phyloP scores from a whole-genome alignment of 306 rosid genomes.

The Cucurbita argyrosperma region DNA sequence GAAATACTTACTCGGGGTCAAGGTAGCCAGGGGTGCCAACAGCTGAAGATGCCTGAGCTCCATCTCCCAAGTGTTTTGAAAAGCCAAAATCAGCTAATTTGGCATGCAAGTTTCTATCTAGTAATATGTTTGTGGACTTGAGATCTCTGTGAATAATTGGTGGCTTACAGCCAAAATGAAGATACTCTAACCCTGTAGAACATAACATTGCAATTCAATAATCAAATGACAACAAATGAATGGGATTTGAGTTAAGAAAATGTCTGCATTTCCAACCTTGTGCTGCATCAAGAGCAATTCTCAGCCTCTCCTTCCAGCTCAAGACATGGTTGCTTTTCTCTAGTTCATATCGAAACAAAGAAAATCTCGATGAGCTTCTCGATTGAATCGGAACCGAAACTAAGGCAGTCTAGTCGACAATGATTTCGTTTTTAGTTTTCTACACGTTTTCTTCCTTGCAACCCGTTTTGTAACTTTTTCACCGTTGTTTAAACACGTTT shows the following conservation, averaged over 20 bases:
- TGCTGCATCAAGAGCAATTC: conserved; percentile 40
- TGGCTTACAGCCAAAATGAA: conserved; percentile 38
- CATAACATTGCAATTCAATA: background rate
- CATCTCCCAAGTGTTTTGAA: conserved; percentile 28
- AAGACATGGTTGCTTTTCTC: conserved; percentile 19
- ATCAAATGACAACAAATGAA: background rate
- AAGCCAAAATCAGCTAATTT: conserved; percentile 61
- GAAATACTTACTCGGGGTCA: conserved; percentile 37
- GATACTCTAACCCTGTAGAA: conserved; percentile 39
- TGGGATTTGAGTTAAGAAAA: background rate
- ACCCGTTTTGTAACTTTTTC: background rate
- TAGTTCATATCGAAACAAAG: background rate
- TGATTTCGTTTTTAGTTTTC: background rate
- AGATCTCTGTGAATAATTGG: conserved; percentile 58
- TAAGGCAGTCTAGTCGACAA: background rate
- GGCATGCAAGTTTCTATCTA: conserved; percentile 23
- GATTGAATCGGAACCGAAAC: background rate
- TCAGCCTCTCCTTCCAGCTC: conserved; percentile 44
- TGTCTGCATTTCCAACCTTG: conserved; percentile 24
- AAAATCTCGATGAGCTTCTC: background rate
- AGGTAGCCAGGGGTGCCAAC: conserved; percentile 58
- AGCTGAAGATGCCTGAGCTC: conserved; percentile 24
- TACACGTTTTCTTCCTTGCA: background rate
- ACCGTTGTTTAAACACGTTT: background rate
- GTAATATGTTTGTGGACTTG: conserved; percentile 44